A percentile compares a stretch with the other conserved stretches of the same genome.
Conservation (phyloP, 768 basidiomycete species). For the Boletus reticulatus region DNA sequence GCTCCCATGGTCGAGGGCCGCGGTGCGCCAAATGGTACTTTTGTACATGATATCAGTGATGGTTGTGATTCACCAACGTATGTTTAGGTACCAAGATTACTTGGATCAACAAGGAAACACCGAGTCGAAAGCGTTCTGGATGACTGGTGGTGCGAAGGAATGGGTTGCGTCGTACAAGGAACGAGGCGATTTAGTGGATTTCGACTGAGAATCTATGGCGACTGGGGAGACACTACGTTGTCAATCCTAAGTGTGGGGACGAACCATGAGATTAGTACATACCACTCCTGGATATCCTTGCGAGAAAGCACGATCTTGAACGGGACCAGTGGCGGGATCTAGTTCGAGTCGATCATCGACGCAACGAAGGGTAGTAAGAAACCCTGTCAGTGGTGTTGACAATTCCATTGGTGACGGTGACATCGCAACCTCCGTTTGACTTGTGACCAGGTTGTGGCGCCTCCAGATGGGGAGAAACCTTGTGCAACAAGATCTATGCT, state of each 20-base stretch:
- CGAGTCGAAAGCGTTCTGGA: conserved; percentile 39
- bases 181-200: conserved; percentile 23
- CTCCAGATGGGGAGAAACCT: background rate
- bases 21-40: conserved; percentile 50
- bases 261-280: too few relatives aligned
- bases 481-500: conserved; percentile 13
- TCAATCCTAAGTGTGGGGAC: too few relatives aligned
- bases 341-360: too few relatives aligned
- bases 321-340: too few relatives aligned
- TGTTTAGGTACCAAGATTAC: conserved; percentile 49
- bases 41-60: background rate
- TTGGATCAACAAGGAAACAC: conserved; percentile 32
- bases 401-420: background rate
- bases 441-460: background rate
- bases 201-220: conserved; percentile 9
- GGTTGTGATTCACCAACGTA: background rate
- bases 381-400: too few relatives aligned
- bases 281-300: background rate
- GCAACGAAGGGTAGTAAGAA: too few relatives aligned
- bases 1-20: conserved; percentile 50
- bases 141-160: conserved; percentile 42
- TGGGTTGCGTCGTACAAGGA: conserved; percentile 36
- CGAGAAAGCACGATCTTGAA: too few relatives aligned
- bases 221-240: too few relatives aligned
- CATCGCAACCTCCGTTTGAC: background rate